Conservation (phyloP, 345 rosid species). For the Camelina hispida region DNA sequence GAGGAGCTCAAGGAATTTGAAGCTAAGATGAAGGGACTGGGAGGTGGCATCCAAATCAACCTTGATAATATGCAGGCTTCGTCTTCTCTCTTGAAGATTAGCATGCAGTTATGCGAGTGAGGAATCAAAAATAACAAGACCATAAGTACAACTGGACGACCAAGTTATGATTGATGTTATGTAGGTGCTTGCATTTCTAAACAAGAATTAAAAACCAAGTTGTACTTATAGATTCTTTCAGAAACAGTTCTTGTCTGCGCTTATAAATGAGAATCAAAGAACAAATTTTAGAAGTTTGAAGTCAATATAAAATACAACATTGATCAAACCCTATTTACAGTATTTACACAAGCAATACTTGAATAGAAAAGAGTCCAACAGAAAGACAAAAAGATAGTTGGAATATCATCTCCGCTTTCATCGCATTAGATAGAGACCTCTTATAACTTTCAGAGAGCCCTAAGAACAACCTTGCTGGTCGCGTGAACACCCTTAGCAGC, state of each 20-base stretch:
- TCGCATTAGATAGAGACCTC: constrained; percentile 14
- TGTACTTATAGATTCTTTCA: no score
- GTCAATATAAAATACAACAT: constrained; percentile 13
- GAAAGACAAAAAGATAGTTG: constrained; percentile 24
- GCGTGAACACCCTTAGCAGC: constrained; percentile 74
- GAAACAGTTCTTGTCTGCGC: constrained; percentile 54
- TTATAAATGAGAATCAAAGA: constrained; percentile 1
- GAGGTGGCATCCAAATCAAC: constrained; percentile 2
- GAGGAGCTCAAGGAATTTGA: constrained; percentile 35
- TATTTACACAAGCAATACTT: constrained; percentile 37
- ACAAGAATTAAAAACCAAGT: no score
- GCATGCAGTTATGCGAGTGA: no score
- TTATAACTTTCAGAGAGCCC: constrained; percentile 55
- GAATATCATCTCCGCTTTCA: constrained; percentile 13
- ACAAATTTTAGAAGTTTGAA: constrained; percentile 1
- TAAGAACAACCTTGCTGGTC: constrained; percentile 71
- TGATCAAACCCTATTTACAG: constrained; percentile 39
- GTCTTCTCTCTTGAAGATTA: constrained; percentile 17
- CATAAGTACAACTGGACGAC: no score
- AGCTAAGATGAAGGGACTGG: constrained; percentile 8
- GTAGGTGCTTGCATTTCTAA: no score
- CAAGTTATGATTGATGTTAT: no score
- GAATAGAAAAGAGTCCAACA: background rate
- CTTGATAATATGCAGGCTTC: constrained; percentile 30
- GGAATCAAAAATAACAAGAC: no score